These are phyloP conservation scores for Monilinia fructicola DNA, from an alignment of 2,329 filamentous ascomycete species.

Conservation along the genomic window DNA sequence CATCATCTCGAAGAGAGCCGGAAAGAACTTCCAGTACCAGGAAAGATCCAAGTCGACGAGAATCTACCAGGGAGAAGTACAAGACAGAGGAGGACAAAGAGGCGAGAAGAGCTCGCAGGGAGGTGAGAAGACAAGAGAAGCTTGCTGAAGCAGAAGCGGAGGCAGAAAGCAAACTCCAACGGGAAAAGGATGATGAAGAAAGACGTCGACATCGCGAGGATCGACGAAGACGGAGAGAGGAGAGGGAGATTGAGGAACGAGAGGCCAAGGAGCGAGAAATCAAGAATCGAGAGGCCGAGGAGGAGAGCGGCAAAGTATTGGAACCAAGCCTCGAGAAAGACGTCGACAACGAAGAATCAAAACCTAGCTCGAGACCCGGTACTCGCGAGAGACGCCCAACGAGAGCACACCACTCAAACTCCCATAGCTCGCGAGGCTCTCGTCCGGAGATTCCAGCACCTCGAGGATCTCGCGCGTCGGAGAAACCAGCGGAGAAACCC, in stretches of 20 bases:
- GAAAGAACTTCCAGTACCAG: conserved; percentile 2
- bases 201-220: conserved; percentile 14
- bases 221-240: conserved; percentile 15
- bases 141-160: conserved; percentile 17
- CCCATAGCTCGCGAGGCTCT: conserved; percentile 14
- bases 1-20: conserved; percentile 13
- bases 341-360: conserved; percentile 11
- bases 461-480: conserved; percentile 8
- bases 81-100: conserved; percentile 34
- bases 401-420: conserved; percentile 7
- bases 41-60: conserved; percentile 25
- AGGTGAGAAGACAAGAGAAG: conserved; percentile 29
- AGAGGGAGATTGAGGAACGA: conserved; percentile 9
- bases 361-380: background rate
- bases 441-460: conserved; percentile 7
- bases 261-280: conserved; percentile 13
- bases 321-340: conserved; percentile 14
- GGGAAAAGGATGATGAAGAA: conserved; percentile 19
- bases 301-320: background rate
- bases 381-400: conserved; percentile 17
- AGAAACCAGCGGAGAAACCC: conserved; percentile 19
- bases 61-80: conserved; percentile 27
- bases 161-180: conserved; percentile 6
- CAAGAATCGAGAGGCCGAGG: conserved; percentile 3
- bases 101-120: conserved; percentile 30